Conservation (phyloP, 2,329 filamentous ascomycete species). For the Pyrenophora tritici-repentis region DNA sequence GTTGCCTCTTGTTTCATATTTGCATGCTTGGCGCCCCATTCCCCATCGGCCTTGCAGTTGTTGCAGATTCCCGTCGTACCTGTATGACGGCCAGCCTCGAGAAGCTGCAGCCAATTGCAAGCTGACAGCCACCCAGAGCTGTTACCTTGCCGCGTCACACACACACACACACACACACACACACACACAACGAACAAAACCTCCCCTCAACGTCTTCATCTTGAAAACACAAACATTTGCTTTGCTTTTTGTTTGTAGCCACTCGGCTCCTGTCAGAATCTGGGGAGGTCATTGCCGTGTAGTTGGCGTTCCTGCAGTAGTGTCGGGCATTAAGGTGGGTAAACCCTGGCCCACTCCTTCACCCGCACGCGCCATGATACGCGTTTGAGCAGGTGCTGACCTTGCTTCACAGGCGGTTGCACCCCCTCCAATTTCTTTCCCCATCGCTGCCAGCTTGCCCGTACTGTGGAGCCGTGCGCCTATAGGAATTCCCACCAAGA, state of each 20-base stretch:
- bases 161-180: neutral
- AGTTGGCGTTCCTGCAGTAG: conserved; percentile 30
- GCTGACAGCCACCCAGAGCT: neutral
- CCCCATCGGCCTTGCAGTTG: neutral
- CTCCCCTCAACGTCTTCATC: neutral
- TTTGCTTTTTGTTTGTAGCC: neutral
- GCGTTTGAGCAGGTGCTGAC: conserved; percentile 15
- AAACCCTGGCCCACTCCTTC: conserved; percentile 27
- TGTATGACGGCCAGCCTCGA: neutral
- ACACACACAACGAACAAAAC: neutral
- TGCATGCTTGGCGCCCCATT: conserved; percentile 5
- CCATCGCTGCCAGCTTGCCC: conserved; percentile 1
- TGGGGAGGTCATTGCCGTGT: conserved; percentile 10
- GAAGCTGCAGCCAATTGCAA: conserved; percentile 8
- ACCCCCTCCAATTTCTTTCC: conserved; percentile 20
- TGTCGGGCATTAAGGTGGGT: conserved; percentile 8
- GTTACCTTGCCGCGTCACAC: neutral
- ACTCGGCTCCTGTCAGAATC: conserved; percentile 5
- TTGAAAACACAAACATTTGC: neutral
- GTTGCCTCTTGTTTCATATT: conserved; percentile 11
- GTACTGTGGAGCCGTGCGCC: conserved; percentile 9
- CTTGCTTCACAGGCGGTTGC: conserved; percentile 16
- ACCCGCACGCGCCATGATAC: conserved; percentile 19
- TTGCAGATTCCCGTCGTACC: conserved; percentile 4
- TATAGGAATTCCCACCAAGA: conserved; percentile 18